Evolutionary conservation across 1,284 basidiomycete species (phyloP).

Genomic region (Boletus sp.): DNA sequence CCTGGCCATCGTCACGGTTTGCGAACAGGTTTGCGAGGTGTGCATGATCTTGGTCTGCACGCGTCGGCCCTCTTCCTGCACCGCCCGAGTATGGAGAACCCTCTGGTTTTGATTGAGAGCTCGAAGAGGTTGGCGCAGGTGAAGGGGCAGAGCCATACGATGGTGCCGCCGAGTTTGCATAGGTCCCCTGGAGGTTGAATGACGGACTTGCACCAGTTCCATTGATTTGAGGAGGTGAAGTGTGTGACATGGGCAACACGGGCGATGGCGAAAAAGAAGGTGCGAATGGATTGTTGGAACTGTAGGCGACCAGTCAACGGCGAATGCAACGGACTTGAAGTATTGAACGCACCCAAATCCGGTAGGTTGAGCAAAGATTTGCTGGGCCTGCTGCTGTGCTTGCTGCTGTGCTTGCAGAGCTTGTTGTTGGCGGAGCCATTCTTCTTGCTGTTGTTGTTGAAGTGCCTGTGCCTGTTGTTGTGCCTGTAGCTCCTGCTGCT

Average conservation of each 20-base stretch:
- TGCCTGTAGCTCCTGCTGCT: conserved; percentile 43
- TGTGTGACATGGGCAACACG: conserved; percentile 37
- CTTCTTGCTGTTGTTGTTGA: conserved; percentile 64
- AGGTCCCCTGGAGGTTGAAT: conserved; percentile 65
- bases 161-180: conserved; percentile 41
- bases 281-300: conserved; percentile 95
- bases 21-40: conserved; percentile 79
- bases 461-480: conserved; percentile 39
- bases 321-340: not conserved
- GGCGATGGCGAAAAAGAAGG: conserved; percentile 40
- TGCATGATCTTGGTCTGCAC: conserved; percentile 60
- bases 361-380: conserved; percentile 60
- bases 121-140: conserved; percentile 39
- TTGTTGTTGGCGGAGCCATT: conserved; percentile 66
- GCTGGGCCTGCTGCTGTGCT: conserved; percentile 51
- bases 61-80: conserved; percentile 33
- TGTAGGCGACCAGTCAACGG: conserved; percentile 30
- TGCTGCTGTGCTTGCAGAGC: conserved; percentile 50
- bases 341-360: conserved; percentile 56
- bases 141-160: conserved; percentile 35
- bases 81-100: conserved; percentile 15
- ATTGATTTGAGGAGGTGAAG: conserved; percentile 34
- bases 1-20: conserved; percentile 82
- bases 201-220: conserved; percentile 34
- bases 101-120: conserved; percentile 29